A percentile compares a stretch with the other conserved stretches of the same genome.
Conservation (phyloP, 768 basidiomycete species). For the Xerocomus brunneocitrinus region DNA sequence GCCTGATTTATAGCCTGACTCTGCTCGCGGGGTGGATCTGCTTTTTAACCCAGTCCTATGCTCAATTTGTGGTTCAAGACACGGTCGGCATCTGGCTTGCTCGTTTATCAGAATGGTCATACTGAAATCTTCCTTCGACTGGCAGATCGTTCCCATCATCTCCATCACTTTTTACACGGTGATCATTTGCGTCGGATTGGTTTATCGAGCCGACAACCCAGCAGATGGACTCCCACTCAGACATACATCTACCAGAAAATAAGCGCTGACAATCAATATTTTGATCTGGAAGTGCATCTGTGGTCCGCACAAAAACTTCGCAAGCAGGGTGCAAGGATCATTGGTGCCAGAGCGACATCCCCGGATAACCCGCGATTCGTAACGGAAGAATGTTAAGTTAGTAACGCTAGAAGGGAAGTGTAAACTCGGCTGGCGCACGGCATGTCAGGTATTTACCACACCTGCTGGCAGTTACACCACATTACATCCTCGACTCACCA, state of each 20-base stretch:
- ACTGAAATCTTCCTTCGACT: not conserved
- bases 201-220: not conserved
- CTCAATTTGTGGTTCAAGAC: constrained; percentile 10
- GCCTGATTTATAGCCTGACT: constrained; percentile 6
- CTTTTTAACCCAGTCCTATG: not conserved
- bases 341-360: too few relatives aligned
- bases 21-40: constrained; percentile 4
- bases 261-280: not conserved
- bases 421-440: not conserved
- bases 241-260: not conserved
- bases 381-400: too few relatives aligned
- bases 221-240: not conserved
- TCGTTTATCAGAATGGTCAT: not conserved
- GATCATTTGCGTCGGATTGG: constrained; percentile 5
- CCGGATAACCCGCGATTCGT: too few relatives aligned
- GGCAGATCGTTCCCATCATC: constrained; percentile 6
- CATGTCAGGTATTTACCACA: not conserved
- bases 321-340: too few relatives aligned
- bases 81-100: constrained; percentile 1
- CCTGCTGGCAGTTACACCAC: not conserved
- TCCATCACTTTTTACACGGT: constrained; percentile 14
- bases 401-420: not conserved
- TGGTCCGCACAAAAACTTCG: not conserved
- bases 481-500: not conserved
- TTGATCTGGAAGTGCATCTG: not conserved